Evolutionary conservation across 2,329 filamentous ascomycete species (phyloP), one percentile per base, ranked within the genome.

Genomic region (Claviceps lovelessii): DNA sequence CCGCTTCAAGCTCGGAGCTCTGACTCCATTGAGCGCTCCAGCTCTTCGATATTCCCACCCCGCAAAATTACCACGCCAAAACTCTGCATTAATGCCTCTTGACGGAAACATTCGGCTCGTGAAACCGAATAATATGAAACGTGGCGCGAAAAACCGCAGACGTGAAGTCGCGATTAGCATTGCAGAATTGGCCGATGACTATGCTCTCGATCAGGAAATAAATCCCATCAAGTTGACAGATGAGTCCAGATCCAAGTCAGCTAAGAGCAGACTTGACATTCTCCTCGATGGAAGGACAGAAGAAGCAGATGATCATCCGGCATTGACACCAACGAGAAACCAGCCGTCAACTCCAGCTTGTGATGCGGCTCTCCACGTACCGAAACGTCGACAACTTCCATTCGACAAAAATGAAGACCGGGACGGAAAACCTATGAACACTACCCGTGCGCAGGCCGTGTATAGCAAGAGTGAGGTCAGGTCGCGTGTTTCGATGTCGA

Each of bases 121-220:
- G 2, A 62, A 61, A 48, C 60, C 62, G 7, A 59, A 53, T 7
- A 58, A 55, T 15, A 61, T 63, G 29, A 66, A 58, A 61, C 35
- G 58, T 58, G 53, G 58, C 4, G 33, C 52, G 1, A 53, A 52
- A 19, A 9, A 44, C 49, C 46, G 49, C n/a, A 55, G 51, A 29
- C 47, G 42, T 13, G 19, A 55, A 8, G 29, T 53, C 6, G 31
- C 10, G 17, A 31, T 39, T 19, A 45, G 35, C 28, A 46, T 49
- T 35, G 48, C 50, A 54, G 44, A 28, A 19, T 59, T 80, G 39
- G 71, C 76, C 2, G 77, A 81, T 57, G 77, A 80, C 59, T 75
- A 76, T 1, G 71, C 56, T 58, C 61, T 19, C 17, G 59, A 62
- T 48, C 47, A 49, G 19, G 50, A 41, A 23, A 48, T 49, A 45